Evolutionary conservation across 192 early-diverging fungal species (phyloP), one percentile per base, ranked within the genome.

Genomic region (Diversispora eburnea): DNA sequence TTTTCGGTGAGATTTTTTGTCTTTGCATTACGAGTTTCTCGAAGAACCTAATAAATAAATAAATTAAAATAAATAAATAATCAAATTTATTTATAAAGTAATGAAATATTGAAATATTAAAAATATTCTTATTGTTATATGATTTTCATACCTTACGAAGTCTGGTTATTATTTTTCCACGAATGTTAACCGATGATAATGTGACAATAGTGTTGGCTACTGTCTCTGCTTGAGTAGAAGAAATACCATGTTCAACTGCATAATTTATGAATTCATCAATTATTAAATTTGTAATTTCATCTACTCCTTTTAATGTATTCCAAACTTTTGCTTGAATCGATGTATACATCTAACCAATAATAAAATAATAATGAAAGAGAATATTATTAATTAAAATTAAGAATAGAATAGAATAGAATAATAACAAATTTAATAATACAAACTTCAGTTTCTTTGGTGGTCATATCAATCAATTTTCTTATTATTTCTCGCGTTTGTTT

Each of bases 151-250:
- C 89, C 76, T 90, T 93, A 75, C 95, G 89, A 48, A 95, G 78
- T 1, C 91, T 86, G 8, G 89, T 82, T 59, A 95, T 87, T 17
- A 98, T 83, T 74, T 94, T 94, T 75, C 92, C 91, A 56, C 91
- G 92, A 65, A 89, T 84, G 60, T 91, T 90, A 19, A 88, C 83
- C 17, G 89, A 88, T 0, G 95, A 93, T 15, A 95, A 76, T 0
- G 94, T 93, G 0, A 92, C 89, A 41, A 95, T 80, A 17, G 93
- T 93, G 71, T 97, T 94, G 0, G 92, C 93, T 59, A 97, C 78
- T 54, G 93, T 85, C 81, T 95, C 93, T 0, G 92, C 87, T 69
- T 89, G 89, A 10, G 85, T 79, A 0, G 94, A 91, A 48, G 90
- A 82, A 33, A 93, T 85, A 17, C 93, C 94, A 49, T 87, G 84